Percentiles rank a stretch among this genome's conserved stretches.
phyloP scores from a whole-genome alignment of 139 green algal species.

The Tetratostichococcus sp. region DNA sequence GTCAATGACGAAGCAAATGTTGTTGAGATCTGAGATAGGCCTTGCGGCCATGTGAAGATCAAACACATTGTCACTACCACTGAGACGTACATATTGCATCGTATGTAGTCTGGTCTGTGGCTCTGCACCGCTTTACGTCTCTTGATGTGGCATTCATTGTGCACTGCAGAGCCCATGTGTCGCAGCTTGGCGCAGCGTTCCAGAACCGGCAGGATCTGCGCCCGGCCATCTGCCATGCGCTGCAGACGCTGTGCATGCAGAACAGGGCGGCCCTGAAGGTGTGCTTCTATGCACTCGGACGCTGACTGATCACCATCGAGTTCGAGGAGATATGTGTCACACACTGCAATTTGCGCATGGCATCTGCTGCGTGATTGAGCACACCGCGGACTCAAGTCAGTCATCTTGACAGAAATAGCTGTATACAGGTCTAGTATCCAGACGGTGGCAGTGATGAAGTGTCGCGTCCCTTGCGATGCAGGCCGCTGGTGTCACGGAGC shows the following conservation, averaged over 20 bases:
- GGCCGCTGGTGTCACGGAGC: constrained; percentile 15
- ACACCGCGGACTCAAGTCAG: too few species aligned
- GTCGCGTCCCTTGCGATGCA: not conserved
- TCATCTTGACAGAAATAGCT: too few species aligned
- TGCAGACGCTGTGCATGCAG: constrained; percentile 49
- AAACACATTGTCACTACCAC: constrained; percentile 53
- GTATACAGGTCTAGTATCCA: too few species aligned
- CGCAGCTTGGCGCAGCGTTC: constrained; percentile 55
- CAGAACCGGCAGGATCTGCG: constrained; percentile 63
- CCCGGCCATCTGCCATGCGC: constrained; percentile 43
- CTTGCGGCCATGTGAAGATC: constrained; percentile 18
- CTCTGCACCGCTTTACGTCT: too few species aligned
- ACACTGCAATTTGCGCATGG: too few species aligned
- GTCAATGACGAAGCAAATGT: constrained; percentile 29
- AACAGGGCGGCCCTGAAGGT: constrained; percentile 14
- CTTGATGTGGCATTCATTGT: too few species aligned
- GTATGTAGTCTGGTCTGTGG: too few species aligned
- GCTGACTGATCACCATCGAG: too few species aligned
- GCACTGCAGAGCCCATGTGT: constrained; percentile 29
- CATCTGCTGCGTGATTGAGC: not conserved
- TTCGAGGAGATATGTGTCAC: too few species aligned
- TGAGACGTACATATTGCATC: constrained; percentile 34
- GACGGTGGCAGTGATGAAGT: too few species aligned
- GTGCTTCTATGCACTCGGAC: not conserved
- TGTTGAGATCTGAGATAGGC: constrained; percentile 46